Percentiles rank a stretch among this genome's conserved stretches.
These are phyloP conservation scores for Pochonia chlamydosporia DNA, from an alignment of 2,329 filamentous ascomycete species.

Conservation along the genomic window DNA sequence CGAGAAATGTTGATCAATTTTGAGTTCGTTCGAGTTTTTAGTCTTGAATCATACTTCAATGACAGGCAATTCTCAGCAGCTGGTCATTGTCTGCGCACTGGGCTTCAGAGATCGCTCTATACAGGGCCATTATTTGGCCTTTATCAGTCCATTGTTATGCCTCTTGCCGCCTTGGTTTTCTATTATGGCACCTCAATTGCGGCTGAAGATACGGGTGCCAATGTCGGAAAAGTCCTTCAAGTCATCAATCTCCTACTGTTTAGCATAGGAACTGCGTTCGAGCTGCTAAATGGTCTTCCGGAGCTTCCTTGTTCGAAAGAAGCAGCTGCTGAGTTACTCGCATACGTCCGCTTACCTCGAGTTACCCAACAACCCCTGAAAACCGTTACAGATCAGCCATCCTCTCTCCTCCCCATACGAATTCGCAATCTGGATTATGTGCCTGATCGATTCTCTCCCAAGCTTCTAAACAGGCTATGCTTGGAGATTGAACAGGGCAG, in stretches of 20 bases:
- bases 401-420: conserved; percentile 39
- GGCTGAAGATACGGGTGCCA: conserved; percentile 36
- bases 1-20: conserved; percentile 75
- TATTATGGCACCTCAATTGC: conserved; percentile 72
- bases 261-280: conserved; percentile 66
- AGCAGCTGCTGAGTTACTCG: conserved; percentile 66
- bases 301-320: conserved; percentile 71
- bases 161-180: conserved; percentile 73
- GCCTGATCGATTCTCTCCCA: background rate
- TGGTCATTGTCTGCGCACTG: conserved; percentile 48
- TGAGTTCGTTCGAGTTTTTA: conserved; percentile 69
- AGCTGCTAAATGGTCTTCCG: conserved; percentile 68
- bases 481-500: conserved; percentile 57
- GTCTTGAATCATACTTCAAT: conserved; percentile 66
- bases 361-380: conserved; percentile 32
- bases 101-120: conserved; percentile 59
- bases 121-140: conserved; percentile 70
- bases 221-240: conserved; percentile 57
- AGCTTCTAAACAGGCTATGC: conserved; percentile 22
- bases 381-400: conserved; percentile 30
- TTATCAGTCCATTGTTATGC: conserved; percentile 66
- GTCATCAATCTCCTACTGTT: conserved; percentile 83
- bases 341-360: conserved; percentile 52
- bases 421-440: conserved; percentile 52
- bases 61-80: conserved; percentile 53